A percentile compares a stretch with the other conserved stretches of the same genome.
phyloP scores from a whole-genome alignment of 768 basidiomycete genomes.

The Phlebiopsis flavidoalba region DNA sequence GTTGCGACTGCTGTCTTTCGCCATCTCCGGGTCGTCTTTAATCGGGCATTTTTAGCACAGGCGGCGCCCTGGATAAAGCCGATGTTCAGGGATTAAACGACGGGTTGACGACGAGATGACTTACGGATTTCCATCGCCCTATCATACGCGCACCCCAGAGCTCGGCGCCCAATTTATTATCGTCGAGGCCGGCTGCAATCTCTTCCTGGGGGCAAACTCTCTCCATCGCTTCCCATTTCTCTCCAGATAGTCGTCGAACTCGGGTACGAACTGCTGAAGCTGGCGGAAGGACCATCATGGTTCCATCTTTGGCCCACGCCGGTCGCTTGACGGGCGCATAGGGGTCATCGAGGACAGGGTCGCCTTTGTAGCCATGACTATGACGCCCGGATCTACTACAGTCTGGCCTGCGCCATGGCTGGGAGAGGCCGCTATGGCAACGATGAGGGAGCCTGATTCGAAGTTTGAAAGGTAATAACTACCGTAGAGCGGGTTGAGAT shows the following conservation, averaged over 20 bases:
- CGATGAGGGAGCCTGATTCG: background rate
- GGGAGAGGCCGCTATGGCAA: background rate
- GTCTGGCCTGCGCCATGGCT: slow-evolving; percentile 14
- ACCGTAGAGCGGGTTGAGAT: slow-evolving; percentile 11
- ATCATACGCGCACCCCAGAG: background rate
- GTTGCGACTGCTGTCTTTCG: background rate
- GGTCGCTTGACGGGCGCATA: background rate
- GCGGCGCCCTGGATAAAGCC: background rate
- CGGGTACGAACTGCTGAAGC: background rate
- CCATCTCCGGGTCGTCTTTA: background rate
- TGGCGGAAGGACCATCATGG: background rate
- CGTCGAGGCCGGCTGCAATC: background rate
- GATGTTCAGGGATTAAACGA: background rate
- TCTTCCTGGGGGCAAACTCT: background rate
- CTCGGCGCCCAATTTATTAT: background rate
- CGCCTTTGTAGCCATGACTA: slow-evolving; percentile 9
- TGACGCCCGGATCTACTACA: slow-evolving; percentile 10
- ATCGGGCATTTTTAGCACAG: background rate
- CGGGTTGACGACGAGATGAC: background rate
- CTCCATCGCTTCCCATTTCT: background rate
- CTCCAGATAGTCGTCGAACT: background rate
- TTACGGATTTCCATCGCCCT: background rate
- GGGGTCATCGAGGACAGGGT: background rate
- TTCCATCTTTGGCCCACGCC: background rate
- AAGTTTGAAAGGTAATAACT: slow-evolving; percentile 5